Evolutionary conservation across 2,329 filamentous ascomycete species (phyloP).

Genomic region (Chaetomiaceae sp.): DNA sequence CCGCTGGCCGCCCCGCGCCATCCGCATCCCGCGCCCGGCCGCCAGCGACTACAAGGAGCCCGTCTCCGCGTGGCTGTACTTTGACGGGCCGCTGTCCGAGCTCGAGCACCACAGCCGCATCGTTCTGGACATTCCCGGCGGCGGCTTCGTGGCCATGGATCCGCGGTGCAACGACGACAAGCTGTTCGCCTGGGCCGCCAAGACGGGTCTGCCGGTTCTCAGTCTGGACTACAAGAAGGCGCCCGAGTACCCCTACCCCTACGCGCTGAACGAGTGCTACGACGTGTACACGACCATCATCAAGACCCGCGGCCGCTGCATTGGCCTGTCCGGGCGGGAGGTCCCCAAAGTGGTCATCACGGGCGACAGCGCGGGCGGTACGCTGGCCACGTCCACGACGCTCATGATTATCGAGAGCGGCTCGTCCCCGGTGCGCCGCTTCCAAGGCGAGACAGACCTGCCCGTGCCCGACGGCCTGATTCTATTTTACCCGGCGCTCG

Average conservation of each 20-base stretch:
- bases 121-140: slow-evolving; percentile 84
- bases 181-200: slow-evolving; percentile 84
- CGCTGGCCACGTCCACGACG: slow-evolving; percentile 71
- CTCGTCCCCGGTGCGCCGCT: slow-evolving; percentile 48
- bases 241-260: slow-evolving; percentile 77
- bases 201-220: slow-evolving; percentile 78
- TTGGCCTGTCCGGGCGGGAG: slow-evolving; percentile 63
- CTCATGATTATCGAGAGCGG: slow-evolving; percentile 83
- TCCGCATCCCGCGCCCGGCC: slow-evolving; percentile 75
- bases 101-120: slow-evolving; percentile 70
- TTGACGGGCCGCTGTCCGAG: slow-evolving; percentile 76
- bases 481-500: slow-evolving; percentile 81
- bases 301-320: slow-evolving; percentile 63
- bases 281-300: slow-evolving; percentile 75
- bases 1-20: slow-evolving; percentile 70
- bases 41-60: slow-evolving; percentile 79
- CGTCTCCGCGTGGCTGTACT: slow-evolving; percentile 86
- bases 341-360: slow-evolving; percentile 65
- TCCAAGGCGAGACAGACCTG: slow-evolving; percentile 52
- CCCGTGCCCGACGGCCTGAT: slow-evolving; percentile 74
- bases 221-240: slow-evolving; percentile 89
- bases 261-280: slow-evolving; percentile 80
- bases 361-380: slow-evolving; percentile 78
- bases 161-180: slow-evolving; percentile 94
- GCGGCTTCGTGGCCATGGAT: slow-evolving; percentile 94